These are phyloP conservation scores for Colletotrichum musae DNA, from an alignment of 2,329 filamentous ascomycete genomes.

Conservation along the genomic window DNA sequence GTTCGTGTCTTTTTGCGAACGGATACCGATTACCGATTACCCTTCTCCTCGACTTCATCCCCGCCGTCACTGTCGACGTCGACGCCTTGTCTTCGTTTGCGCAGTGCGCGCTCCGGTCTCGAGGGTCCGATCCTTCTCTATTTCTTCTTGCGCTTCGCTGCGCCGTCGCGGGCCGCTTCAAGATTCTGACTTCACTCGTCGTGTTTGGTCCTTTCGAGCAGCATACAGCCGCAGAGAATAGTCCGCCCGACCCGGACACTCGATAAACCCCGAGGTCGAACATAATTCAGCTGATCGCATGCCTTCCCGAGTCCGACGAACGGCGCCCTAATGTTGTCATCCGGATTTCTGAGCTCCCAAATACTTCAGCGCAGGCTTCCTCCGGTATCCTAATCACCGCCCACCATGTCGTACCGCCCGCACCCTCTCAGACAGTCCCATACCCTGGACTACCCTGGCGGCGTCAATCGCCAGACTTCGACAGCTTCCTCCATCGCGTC, in stretches of 20 bases:
- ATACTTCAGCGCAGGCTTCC: conserved; percentile 46
- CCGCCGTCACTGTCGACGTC: not conserved
- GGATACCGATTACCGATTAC: conserved; percentile 3
- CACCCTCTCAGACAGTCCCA: conserved; percentile 72
- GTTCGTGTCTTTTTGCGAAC: conserved; percentile 4
- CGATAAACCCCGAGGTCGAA: conserved; percentile 23
- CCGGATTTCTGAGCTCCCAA: conserved; percentile 43
- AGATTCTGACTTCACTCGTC: conserved; percentile 17
- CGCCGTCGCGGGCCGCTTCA: conserved; percentile 23
- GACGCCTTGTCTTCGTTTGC: conserved; percentile 26
- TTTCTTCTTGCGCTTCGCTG: conserved; percentile 23
- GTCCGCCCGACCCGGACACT: conserved; percentile 13
- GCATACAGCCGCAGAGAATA: conserved; percentile 15
- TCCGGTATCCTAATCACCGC: conserved; percentile 42
- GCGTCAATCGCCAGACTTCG: conserved; percentile 74
- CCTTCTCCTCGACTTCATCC: conserved; percentile 22
- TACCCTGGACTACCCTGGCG: conserved; percentile 62
- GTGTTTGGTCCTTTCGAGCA: conserved; percentile 11
- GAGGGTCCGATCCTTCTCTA: conserved; percentile 14
- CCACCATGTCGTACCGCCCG: conserved; percentile 69
- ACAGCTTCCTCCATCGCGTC: conserved; percentile 81
- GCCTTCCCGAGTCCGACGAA: conserved; percentile 30
- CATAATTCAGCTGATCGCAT: conserved; percentile 29
- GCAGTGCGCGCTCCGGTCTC: conserved; percentile 35
- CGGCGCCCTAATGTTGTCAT: conserved; percentile 48